A percentile compares a stretch with the other conserved stretches of the same genome.
Evolutionary conservation across 495 filamentous ascomycete genomes (phyloP).

Genomic region (Amniculicola lignicola): DNA sequence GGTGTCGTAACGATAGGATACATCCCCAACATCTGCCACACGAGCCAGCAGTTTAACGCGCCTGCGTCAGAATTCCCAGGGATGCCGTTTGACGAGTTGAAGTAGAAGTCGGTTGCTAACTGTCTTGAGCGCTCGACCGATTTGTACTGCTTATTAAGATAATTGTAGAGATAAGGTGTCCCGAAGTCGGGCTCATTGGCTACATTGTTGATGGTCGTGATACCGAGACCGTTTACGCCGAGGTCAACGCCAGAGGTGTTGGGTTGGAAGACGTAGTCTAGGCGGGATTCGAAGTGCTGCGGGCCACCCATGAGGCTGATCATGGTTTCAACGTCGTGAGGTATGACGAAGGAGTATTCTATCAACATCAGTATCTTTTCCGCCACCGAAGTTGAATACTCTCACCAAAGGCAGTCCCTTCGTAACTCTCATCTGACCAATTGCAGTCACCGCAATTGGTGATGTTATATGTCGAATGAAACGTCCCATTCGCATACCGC

Average conservation of each 20-base stretch:
- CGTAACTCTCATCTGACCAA: slow-evolving; percentile 35
- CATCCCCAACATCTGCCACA: slow-evolving; percentile 42
- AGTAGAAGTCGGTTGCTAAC: slow-evolving; percentile 37
- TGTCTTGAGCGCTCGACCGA: slow-evolving; percentile 33
- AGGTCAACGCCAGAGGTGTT: slow-evolving; percentile 36
- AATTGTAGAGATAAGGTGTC: slow-evolving; percentile 42
- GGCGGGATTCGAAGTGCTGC: slow-evolving; percentile 34
- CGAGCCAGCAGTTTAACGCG: slow-evolving; percentile 38
- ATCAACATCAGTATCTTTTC: background rate
- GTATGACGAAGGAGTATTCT: slow-evolving; percentile 39
- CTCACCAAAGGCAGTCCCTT: slow-evolving; percentile 37
- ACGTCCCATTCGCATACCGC: slow-evolving; percentile 34
- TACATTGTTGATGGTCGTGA: slow-evolving; percentile 40
- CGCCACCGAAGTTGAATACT: background rate
- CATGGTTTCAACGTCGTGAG: slow-evolving; percentile 39
- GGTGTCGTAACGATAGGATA: slow-evolving; percentile 42
- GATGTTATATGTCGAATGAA: slow-evolving; percentile 38
- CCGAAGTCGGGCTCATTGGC: slow-evolving; percentile 42
- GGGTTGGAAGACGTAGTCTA: slow-evolving; percentile 40
- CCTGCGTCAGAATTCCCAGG: slow-evolving; percentile 43
- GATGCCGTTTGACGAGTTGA: slow-evolving; percentile 35
- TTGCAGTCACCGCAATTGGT: slow-evolving; percentile 38
- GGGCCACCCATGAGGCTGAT: slow-evolving; percentile 42
- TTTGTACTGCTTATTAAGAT: slow-evolving; percentile 39
- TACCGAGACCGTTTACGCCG: slow-evolving; percentile 37